These are phyloP conservation scores for Nemania sp. DNA, from an alignment of 2,329 filamentous ascomycete species.

Conservation along the genomic window DNA sequence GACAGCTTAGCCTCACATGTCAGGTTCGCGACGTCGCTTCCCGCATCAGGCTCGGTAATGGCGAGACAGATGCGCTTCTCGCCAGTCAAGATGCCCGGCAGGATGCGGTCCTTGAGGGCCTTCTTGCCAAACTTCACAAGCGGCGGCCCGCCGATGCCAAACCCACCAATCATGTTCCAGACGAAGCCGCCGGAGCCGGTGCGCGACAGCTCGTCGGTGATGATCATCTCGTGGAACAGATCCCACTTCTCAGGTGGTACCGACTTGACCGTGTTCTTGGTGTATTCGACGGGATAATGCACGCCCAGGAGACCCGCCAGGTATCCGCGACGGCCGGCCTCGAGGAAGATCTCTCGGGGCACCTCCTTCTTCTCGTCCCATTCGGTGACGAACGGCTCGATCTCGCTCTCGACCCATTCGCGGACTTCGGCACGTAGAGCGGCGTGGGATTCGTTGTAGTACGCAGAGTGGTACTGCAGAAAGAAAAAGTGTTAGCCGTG, in stretches of 20 bases:
- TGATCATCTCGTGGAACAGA: conserved; percentile 94
- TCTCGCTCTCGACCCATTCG: conserved; percentile 85
- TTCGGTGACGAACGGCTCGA: conserved; percentile 90
- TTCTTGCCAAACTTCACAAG: conserved; percentile 91
- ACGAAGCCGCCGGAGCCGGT: conserved; percentile 89
- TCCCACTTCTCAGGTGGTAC: conserved; percentile 93
- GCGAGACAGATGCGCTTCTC: conserved; percentile 98
- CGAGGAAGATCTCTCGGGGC: conserved; percentile 87
- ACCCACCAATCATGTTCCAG: conserved; percentile 97
- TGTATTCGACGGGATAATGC: conserved; percentile 78
- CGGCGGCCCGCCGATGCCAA: conserved; percentile 90
- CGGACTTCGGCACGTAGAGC: conserved; percentile 89
- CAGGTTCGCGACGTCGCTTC: conserved; percentile 92
- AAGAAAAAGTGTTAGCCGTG: conserved; percentile 15
- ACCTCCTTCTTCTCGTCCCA: conserved; percentile 97
- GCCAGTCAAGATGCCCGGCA: conserved; percentile 84
- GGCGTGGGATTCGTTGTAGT: conserved; percentile 93
- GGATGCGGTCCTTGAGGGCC: conserved; percentile 80
- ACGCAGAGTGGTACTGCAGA: conserved; percentile 87
- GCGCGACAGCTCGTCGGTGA: conserved; percentile 93
- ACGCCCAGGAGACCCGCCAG: conserved; percentile 88
- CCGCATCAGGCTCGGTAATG: conserved; percentile 95
- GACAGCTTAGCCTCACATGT: conserved; percentile 94
- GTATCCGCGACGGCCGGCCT: conserved; percentile 92
- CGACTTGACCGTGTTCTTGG: conserved; percentile 71